Conservation (phyloP, 495 filamentous ascomycete species). For the Lentithecium fluviatile region DNA sequence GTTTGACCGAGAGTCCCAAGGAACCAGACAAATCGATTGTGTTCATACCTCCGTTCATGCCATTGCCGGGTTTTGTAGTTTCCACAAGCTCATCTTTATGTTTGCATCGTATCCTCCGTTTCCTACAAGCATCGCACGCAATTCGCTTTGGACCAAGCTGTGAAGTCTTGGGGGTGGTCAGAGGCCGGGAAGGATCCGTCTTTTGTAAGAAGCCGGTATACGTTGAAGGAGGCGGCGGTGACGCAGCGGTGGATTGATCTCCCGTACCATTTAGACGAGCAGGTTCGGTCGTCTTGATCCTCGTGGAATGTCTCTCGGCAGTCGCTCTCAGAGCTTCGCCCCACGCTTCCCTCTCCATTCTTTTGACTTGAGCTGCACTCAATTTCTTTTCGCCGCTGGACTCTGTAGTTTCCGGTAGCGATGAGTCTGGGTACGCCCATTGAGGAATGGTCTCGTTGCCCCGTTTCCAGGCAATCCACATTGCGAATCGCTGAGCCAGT, state of each 20-base stretch:
- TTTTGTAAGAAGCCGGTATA: conserved; percentile 20
- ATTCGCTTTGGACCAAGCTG: conserved; percentile 49
- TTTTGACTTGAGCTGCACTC: conserved; percentile 40
- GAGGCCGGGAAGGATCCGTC: conserved; percentile 17
- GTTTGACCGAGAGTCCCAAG: conserved; percentile 5
- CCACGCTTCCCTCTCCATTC: conserved; percentile 38
- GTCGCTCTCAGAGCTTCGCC: conserved; percentile 32
- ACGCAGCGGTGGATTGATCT: background rate
- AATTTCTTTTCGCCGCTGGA: conserved; percentile 40
- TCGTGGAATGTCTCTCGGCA: conserved; percentile 21
- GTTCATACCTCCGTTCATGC: conserved; percentile 1
- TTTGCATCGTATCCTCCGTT: conserved; percentile 48
- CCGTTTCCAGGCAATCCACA: conserved; percentile 74
- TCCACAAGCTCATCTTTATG: conserved; percentile 45
- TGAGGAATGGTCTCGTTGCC: conserved; percentile 66
- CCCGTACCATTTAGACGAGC: background rate
- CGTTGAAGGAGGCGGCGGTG: conserved; percentile 2
- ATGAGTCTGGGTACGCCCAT: conserved; percentile 55
- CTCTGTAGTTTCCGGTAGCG: conserved; percentile 33
- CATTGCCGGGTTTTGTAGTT: background rate
- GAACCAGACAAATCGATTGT: conserved; percentile 7
- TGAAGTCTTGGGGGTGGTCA: conserved; percentile 47
- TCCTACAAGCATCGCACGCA: conserved; percentile 48
- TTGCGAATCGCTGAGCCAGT: conserved; percentile 60
- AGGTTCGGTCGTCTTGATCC: conserved; percentile 13